Evolutionary conservation across 129 eudicot species (phyloP).

Genomic region (Dittrichia graveolens): DNA sequence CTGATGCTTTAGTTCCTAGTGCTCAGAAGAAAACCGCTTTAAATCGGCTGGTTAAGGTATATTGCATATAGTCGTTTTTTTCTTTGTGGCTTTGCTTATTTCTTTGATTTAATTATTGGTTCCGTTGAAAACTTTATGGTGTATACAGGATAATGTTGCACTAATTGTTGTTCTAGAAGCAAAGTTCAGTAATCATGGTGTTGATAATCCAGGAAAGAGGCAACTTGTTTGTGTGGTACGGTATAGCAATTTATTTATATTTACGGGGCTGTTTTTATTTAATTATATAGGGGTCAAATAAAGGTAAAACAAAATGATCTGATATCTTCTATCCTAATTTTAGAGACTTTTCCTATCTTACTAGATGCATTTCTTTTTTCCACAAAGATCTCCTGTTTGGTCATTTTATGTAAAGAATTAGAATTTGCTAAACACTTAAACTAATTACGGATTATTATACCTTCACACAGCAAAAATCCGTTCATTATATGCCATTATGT

Average conservation of each 20-base stretch:
- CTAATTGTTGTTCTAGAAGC: constrained; percentile 91
- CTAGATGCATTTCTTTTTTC: too few species aligned
- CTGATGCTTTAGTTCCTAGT: constrained; percentile 87
- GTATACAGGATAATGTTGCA: constrained; percentile 84
- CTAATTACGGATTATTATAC: background rate
- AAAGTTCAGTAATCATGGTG: constrained; percentile 80
- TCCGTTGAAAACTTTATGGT: constrained; percentile 4
- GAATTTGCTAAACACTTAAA: background rate
- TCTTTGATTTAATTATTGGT: background rate
- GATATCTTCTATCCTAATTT: background rate
- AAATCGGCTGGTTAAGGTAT: constrained; percentile 83
- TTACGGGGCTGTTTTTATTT: background rate
- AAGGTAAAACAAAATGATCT: background rate
- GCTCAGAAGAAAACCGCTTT: constrained; percentile 85
- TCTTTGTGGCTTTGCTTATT: background rate
- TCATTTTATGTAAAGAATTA: background rate
- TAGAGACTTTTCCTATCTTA: background rate
- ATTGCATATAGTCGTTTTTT: background rate
- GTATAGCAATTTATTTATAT: background rate
- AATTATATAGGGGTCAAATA: background rate
- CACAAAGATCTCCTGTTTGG: too few species aligned
- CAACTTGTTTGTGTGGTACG: constrained; percentile 99
- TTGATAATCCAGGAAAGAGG: constrained; percentile 86
- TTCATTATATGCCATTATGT: background rate
- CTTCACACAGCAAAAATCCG: background rate